Conservation (phyloP, 176 grass and related monocot genomes). For the Eremochloa ophiuroides region DNA sequence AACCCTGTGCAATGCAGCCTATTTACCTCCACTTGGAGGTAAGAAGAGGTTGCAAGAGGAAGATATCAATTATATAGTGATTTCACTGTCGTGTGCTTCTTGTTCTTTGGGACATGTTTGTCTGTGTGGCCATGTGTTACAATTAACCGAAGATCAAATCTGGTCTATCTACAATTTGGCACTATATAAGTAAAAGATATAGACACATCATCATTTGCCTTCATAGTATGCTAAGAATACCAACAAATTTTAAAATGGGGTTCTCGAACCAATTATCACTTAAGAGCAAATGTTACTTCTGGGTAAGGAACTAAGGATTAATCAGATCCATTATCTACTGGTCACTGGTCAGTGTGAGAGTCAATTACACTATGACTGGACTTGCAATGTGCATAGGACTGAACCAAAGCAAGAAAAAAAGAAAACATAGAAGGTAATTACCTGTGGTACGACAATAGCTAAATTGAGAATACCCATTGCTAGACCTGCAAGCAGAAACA, state of each 20-base stretch:
- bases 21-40: not conserved
- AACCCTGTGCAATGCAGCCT: not conserved
- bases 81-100: not conserved
- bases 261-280: not conserved
- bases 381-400: not conserved
- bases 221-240: not conserved
- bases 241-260: not conserved
- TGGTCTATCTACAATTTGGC: not conserved
- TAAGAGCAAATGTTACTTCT: not conserved
- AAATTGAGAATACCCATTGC: conserved; percentile 97
- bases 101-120: not conserved
- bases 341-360: not conserved
- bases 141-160: not conserved
- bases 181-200: not conserved
- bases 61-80: not conserved
- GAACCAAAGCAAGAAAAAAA: not conserved
- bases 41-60: no score
- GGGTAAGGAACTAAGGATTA: not conserved
- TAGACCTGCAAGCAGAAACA: conserved; percentile 50
- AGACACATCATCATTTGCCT: not conserved
- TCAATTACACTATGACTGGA: not conserved
- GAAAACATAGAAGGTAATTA: conserved; percentile 26
- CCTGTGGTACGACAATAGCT: conserved; percentile 93
- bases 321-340: not conserved
- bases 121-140: not conserved